Percentiles rank a stretch among this genome's conserved stretches.
These are phyloP conservation scores for Pseudopyricularia cyperi DNA, from an alignment of 2,329 filamentous ascomycete genomes.

Conservation along the genomic window DNA sequence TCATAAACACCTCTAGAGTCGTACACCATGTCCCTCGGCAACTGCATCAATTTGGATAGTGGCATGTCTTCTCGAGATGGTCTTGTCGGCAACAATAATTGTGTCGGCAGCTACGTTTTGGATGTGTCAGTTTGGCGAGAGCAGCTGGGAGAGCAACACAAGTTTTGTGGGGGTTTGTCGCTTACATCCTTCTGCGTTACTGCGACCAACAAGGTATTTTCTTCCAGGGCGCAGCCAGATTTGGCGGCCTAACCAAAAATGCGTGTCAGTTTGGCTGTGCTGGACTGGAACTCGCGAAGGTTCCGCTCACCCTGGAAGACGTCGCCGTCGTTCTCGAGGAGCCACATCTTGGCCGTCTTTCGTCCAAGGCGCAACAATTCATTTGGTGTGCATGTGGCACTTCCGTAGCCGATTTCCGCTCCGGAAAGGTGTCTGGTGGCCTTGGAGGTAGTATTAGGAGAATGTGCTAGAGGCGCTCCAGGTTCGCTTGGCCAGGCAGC, in stretches of 20 bases:
- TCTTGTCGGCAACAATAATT: slow-evolving; percentile 62
- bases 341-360: slow-evolving; percentile 43
- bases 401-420: neutral
- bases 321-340: slow-evolving; percentile 44
- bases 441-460: neutral
- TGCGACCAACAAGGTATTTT: slow-evolving; percentile 74
- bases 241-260: slow-evolving; percentile 46
- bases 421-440: neutral
- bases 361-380: neutral
- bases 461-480: neutral
- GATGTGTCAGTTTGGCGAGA: neutral
- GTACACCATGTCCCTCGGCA: slow-evolving; percentile 51
- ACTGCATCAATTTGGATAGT: slow-evolving; percentile 60
- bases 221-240: slow-evolving; percentile 81
- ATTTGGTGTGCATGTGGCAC: neutral
- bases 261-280: slow-evolving; percentile 5
- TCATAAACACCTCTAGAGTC: slow-evolving; percentile 10
- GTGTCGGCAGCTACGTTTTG: slow-evolving; percentile 37
- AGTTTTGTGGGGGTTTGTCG: neutral
- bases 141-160: neutral
- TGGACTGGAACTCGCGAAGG: neutral
- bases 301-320: slow-evolving; percentile 33
- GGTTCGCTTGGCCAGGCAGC: neutral
- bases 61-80: slow-evolving; percentile 81
- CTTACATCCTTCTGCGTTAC: slow-evolving; percentile 51